phyloP scores from a whole-genome alignment of 1,284 basidiomycete species.

The Puccinia coronata region DNA sequence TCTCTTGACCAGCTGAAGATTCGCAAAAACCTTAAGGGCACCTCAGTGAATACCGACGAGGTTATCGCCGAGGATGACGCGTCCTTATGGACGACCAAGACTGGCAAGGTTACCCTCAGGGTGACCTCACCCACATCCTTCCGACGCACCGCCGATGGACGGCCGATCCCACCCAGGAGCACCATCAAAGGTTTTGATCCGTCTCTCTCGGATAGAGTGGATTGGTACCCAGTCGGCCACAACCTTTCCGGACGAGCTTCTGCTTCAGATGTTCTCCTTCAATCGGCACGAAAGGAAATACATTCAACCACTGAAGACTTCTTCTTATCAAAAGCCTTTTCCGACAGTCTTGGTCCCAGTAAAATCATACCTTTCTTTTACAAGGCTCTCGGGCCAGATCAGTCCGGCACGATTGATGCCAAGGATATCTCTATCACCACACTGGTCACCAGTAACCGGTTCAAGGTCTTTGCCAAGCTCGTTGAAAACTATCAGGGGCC shows the following conservation, averaged over 20 bases:
- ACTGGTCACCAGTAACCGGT: slow-evolving; percentile 74
- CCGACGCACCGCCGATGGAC: background rate
- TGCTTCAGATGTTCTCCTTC: background rate
- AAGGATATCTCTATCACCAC: slow-evolving; percentile 80
- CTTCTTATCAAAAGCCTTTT: slow-evolving; percentile 48
- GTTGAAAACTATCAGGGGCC: slow-evolving; percentile 75
- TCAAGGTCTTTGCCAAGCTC: slow-evolving; percentile 70
- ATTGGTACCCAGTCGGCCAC: slow-evolving; percentile 19
- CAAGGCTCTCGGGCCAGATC: slow-evolving; percentile 63
- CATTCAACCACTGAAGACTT: slow-evolving; percentile 38
- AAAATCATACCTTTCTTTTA: slow-evolving; percentile 78
- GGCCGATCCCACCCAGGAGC: slow-evolving; percentile 6
- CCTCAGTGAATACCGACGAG: slow-evolving; percentile 39
- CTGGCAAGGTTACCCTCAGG: background rate
- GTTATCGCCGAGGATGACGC: slow-evolving; percentile 45
- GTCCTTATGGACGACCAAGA: slow-evolving; percentile 33
- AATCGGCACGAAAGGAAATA: background rate
- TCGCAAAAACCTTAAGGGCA: slow-evolving; percentile 42
- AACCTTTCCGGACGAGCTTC: background rate
- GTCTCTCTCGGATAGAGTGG: background rate
- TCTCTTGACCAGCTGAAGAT: slow-evolving; percentile 14
- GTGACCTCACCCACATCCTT: slow-evolving; percentile 11
- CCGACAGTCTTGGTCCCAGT: slow-evolving; percentile 62
- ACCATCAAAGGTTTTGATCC: slow-evolving; percentile 17
- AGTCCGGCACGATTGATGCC: slow-evolving; percentile 50